A percentile compares a stretch with the other conserved stretches of the same genome.
phyloP scores from a whole-genome alignment of 768 basidiomycete species.

The Rhodosporidiobolus sp. region DNA sequence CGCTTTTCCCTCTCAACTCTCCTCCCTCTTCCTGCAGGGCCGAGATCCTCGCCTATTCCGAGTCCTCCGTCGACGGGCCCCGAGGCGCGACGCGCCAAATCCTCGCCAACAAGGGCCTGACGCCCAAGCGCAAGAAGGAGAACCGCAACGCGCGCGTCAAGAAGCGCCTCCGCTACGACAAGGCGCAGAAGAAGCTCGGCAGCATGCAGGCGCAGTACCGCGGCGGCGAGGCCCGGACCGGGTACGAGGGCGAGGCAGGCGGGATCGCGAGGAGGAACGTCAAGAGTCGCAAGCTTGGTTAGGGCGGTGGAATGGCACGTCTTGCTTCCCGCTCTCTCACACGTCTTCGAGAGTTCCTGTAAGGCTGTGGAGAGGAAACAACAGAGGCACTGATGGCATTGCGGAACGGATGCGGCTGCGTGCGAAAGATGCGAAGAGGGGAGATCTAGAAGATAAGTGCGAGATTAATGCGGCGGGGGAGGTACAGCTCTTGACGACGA shows the following conservation, averaged over 20 bases:
- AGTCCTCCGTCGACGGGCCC: constrained; percentile 60
- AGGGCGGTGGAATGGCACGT: too few relatives aligned
- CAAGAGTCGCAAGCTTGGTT: constrained; percentile 25
- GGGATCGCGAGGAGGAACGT: constrained; percentile 53
- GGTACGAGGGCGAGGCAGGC: constrained; percentile 85
- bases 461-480: too few relatives aligned
- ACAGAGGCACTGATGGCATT: too few relatives aligned
- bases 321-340: too few relatives aligned
- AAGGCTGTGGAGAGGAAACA: too few relatives aligned
- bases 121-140: constrained; percentile 78
- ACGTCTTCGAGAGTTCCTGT: too few relatives aligned
- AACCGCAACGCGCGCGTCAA: constrained; percentile 97
- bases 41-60: constrained; percentile 22
- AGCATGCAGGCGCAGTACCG: constrained; percentile 92
- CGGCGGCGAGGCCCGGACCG: constrained; percentile 66
- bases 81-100: constrained; percentile 86
- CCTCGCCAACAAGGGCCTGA: constrained; percentile 88
- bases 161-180: constrained; percentile 86
- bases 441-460: too few relatives aligned
- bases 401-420: too few relatives aligned
- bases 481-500: too few relatives aligned
- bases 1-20: constrained; percentile 6
- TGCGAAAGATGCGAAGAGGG: too few relatives aligned
- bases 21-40: constrained; percentile 7
- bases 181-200: constrained; percentile 86